These are phyloP conservation scores for Arthrobotrys musiformis DNA, from an alignment of 2,329 filamentous ascomycete species.

Conservation along the genomic window DNA sequence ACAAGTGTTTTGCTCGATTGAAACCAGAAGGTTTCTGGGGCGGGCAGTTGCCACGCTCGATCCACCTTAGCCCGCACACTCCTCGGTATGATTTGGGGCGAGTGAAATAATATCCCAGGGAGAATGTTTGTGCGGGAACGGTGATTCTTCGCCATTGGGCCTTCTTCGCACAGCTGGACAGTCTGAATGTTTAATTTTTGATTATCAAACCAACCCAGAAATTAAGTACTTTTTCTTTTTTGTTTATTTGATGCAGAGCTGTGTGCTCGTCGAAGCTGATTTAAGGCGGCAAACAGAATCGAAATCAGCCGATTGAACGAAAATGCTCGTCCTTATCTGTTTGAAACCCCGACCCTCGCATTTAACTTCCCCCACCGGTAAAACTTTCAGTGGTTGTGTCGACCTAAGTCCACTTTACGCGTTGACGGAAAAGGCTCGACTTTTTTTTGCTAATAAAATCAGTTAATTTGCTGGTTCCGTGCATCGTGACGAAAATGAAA, in stretches of 20 bases:
- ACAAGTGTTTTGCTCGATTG: slow-evolving; percentile 13
- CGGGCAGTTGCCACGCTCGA: slow-evolving; percentile 12
- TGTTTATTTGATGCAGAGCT: not conserved
- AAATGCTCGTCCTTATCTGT: slow-evolving; percentile 31
- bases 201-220: too few relatives aligned
- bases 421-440: slow-evolving; percentile 22
- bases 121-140: not conserved
- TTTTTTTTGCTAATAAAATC: slow-evolving; percentile 27
- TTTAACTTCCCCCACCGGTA: slow-evolving; percentile 43
- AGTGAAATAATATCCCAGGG: not conserved
- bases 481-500: slow-evolving; percentile 43
- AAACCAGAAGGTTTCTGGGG: slow-evolving; percentile 5
- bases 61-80: slow-evolving; percentile 7
- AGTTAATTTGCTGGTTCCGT: slow-evolving; percentile 28
- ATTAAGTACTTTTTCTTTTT: not conserved
- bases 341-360: slow-evolving; percentile 45
- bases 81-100: not conserved
- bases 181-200: not conserved
- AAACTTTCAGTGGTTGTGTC: slow-evolving; percentile 27
- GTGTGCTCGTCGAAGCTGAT: slow-evolving; percentile 15
- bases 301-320: slow-evolving; percentile 36
- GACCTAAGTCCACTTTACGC: slow-evolving; percentile 31
- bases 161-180: not conserved
- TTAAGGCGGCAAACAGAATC: slow-evolving; percentile 33
- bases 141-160: not conserved